Base-by-base conservation (phyloP, 371 early-diverging fungal genomes). In the Mortierella sp. region DNA sequence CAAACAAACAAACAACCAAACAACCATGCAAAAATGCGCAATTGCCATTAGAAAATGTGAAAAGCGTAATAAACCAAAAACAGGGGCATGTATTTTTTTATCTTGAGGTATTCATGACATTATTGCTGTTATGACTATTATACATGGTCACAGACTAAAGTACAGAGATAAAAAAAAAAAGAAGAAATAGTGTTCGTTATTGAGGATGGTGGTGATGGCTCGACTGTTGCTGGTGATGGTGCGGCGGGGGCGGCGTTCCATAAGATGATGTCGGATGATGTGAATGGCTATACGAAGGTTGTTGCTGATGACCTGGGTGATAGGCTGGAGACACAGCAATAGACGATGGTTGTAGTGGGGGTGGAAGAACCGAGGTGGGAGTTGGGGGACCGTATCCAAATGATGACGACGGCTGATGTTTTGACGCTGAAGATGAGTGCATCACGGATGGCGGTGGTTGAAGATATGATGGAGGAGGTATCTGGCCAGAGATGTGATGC, bases 381-480 rank as follows among this genome's bases (percentile, higher is more conserved):
- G 70, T n/a, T 2, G 79, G 65, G 28, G 70, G 60, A 4, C 72
- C 67, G 40, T 79, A 79, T 11, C 66, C 57, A 52, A 66, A 73
- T n/a, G 71, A 64, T 0, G 73, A 47, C 24, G 70, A 52, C 13
- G 38, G 38, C 57, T 67, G 65, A n/a, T 67, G 72, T 55, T 66
- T 65, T 13, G 76, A 45, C 1, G 33, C 19, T 21, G 60, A 64
- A 1, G 72, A 50, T 15, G 67, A 13, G 21, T 71, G 69, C 69
- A 58, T 36, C 16, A 58, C 63, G 7, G 55, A 9, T 55, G 72
- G 63, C 7, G 69, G 70, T 4, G 70, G 40, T n/a, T 77, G 77
- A 13, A 74, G 60, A 22, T 79, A 79, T 21, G 79, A 70, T 5
- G 79, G 79, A 5, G 79, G 43, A 16, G 73, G 53, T 28, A 79